Evolutionary conservation across 2,329 filamentous ascomycete species (phyloP).

Genomic region (Aspergillus tubingensis): DNA sequence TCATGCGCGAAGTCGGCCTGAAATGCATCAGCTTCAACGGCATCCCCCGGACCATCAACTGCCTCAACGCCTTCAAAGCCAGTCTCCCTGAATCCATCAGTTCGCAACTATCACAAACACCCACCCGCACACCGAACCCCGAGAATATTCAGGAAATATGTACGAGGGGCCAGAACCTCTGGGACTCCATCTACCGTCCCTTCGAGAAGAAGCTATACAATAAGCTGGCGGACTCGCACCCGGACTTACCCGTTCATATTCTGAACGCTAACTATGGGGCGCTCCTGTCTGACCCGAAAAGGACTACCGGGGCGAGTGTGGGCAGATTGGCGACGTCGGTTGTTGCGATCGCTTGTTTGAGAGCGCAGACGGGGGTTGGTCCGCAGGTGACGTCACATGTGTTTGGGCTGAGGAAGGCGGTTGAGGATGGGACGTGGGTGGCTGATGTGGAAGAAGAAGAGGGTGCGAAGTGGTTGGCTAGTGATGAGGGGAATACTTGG

Average conservation of each 20-base stretch:
- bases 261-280: slow-evolving; percentile 72
- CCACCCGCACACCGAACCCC: slow-evolving; percentile 57
- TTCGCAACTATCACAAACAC: slow-evolving; percentile 55
- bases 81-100: slow-evolving; percentile 61
- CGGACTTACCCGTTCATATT: slow-evolving; percentile 80
- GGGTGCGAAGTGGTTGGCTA: slow-evolving; percentile 62
- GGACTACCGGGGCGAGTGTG: slow-evolving; percentile 53
- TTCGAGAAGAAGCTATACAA: slow-evolving; percentile 70
- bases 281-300: slow-evolving; percentile 68
- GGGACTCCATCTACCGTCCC: slow-evolving; percentile 75
- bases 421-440: slow-evolving; percentile 64
- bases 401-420: slow-evolving; percentile 75
- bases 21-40: slow-evolving; percentile 53
- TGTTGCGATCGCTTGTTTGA: slow-evolving; percentile 71
- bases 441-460: slow-evolving; percentile 55
- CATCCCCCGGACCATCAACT: slow-evolving; percentile 82
- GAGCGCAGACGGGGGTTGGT: slow-evolving; percentile 78
- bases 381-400: slow-evolving; percentile 81
- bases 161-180: slow-evolving; percentile 64
- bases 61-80: slow-evolving; percentile 69
- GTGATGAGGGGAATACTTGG: slow-evolving; percentile 67
- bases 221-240: slow-evolving; percentile 74
- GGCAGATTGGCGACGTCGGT: slow-evolving; percentile 73
- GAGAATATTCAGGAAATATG: slow-evolving; percentile 59
- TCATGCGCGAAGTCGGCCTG: slow-evolving; percentile 48